A percentile compares a stretch with the other conserved stretches of the same genome.
Conservation (phyloP, 352 stramenopile genomes). For the Globisporangium spiculum region DNA sequence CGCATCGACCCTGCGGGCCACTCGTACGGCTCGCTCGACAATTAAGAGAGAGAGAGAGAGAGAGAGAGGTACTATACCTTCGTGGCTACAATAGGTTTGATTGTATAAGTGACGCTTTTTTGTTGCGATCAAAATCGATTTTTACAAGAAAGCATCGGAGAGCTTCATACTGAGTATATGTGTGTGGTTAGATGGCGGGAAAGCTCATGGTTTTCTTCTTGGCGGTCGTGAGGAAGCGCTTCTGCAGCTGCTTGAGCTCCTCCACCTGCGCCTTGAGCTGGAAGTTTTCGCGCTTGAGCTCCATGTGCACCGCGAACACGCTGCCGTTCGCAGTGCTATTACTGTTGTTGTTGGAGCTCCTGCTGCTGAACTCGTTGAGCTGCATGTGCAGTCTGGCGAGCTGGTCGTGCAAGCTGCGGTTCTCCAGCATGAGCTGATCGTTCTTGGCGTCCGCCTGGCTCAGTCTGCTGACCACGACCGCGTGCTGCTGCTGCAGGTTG, state of each 20-base stretch:
- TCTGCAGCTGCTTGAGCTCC: conserved; percentile 69
- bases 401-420: conserved; percentile 31
- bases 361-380: conserved; percentile 24
- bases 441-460: conserved; percentile 21
- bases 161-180: background rate
- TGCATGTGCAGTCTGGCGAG: conserved; percentile 38
- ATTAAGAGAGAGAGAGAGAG: conserved; percentile 21
- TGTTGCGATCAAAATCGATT: background rate
- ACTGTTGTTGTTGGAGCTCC: conserved; percentile 9
- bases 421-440: conserved; percentile 27
- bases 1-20: conserved; percentile 75
- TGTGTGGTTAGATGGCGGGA: conserved; percentile 33
- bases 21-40: conserved; percentile 79
- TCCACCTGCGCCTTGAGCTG: conserved; percentile 61
- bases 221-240: conserved; percentile 58
- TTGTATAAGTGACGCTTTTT: conserved; percentile 6
- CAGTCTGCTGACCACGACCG: background rate
- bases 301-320: conserved; percentile 64
- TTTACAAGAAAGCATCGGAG: background rate
- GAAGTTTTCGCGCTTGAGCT: conserved; percentile 76
- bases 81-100: conserved; percentile 5
- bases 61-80: background rate
- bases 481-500: conserved; percentile 12
- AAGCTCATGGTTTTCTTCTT: conserved; percentile 79
- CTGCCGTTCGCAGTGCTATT: conserved; percentile 17